Evolutionary conservation across 805 yeast species (phyloP), one percentile per base, ranked within the genome.

Genomic region (Sugiyamaella floridensis): DNA sequence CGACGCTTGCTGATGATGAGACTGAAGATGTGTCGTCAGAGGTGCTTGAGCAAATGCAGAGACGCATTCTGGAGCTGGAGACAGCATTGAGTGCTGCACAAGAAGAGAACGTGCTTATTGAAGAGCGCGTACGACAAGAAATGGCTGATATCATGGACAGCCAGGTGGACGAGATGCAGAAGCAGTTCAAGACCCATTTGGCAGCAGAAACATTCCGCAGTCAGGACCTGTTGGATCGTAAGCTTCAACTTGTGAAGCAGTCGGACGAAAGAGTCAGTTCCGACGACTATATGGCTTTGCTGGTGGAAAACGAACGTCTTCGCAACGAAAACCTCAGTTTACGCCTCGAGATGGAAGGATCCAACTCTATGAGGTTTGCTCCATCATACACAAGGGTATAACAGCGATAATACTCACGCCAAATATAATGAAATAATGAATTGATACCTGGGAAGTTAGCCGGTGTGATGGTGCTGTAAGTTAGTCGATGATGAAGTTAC

Each of bases 101-200:
- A n/a, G 52, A 52, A 12, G 41, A 58, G 34, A 50, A 58, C 26
- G 18, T 57, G 29, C 37, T 37, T 12, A 40, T 62, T 6, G 67
- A 64, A 53, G 48, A 47, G 52, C 51, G 57, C 28, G 53, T 57
- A n/a, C 52, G 68, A n/a, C 42, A 58, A 54, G 56, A 61, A 41
- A 43, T 71, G 60, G 56, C 66, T 55, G 53, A 68, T 58, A 53
- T 53, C 32, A 53, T 58, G 67, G 63, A 71, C 55, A 19, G 45
- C 3, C 66, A 63, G 29, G 47, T 67, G 28, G 47, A 54, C 2
- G 56, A 53, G 43, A 46, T 69, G 45, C 67, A 68, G 48, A 56
- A 58, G 34, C 60, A 59, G 40, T 53, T 62, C 19, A 56, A 60
- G 41, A 64, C 63, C 16, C 52, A 47, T 40, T 32, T 58, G 19